phyloP scores from a whole-genome alignment of 2,329 filamentous ascomycete genomes.

The Fusarium nygamai region DNA sequence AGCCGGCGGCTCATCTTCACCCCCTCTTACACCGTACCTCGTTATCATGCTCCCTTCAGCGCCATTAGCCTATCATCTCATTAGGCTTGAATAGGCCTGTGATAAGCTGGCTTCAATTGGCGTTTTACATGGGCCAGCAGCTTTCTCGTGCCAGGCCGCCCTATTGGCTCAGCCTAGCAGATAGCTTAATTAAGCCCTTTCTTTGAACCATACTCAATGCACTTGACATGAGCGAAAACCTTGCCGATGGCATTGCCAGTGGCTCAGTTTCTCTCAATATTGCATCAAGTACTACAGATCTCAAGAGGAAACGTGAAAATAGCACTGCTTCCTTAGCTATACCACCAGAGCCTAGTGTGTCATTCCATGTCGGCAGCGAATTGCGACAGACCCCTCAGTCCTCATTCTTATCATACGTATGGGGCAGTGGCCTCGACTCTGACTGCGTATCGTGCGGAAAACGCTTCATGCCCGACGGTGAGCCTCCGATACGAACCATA shows the following conservation, averaged over 20 bases:
- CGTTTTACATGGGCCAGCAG: accelerated
- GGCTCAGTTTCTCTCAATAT: background rate
- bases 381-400: background rate
- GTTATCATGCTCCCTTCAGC: background rate
- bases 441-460: background rate
- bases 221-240: background rate
- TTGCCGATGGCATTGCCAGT: background rate
- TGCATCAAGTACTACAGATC: background rate
- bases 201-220: background rate
- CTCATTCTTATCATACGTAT: background rate
- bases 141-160: background rate
- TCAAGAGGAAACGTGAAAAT: background rate
- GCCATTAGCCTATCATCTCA: background rate
- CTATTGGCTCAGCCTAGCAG: background rate
- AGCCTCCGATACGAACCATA: background rate
- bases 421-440: background rate
- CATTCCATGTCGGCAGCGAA: background rate
- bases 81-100: accelerated
- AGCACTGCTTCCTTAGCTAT: background rate
- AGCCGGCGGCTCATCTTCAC: background rate
- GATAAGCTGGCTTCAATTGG: accelerated
- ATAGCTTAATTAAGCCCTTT: no score
- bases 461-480: background rate
- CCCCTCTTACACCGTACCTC: background rate
- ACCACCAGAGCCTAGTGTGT: background rate